Evolutionary conservation across 768 basidiomycete species (phyloP).

Genomic region (Obba rivulosa): DNA sequence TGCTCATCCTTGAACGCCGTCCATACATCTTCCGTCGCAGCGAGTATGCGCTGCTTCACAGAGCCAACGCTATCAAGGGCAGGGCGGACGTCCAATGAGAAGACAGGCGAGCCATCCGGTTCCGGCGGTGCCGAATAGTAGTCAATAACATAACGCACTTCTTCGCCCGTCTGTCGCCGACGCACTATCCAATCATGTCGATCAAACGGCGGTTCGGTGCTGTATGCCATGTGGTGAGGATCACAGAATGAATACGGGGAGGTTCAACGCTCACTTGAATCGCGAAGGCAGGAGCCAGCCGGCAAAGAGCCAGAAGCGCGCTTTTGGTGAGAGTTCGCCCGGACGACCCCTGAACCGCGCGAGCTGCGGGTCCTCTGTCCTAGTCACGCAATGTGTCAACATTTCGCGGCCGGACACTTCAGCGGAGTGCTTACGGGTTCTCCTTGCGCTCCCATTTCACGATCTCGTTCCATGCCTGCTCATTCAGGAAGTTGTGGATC

Average conservation of each 20-base stretch:
- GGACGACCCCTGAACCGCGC: conserved; percentile 86
- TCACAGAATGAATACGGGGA: not conserved
- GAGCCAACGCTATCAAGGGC: conserved; percentile 84
- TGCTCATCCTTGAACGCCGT: conserved; percentile 23
- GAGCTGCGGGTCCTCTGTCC: conserved; percentile 66
- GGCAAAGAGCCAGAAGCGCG: conserved; percentile 77
- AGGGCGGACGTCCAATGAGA: conserved; percentile 92
- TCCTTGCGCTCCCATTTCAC: conserved; percentile 82
- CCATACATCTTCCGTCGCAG: conserved; percentile 70
- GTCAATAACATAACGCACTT: conserved; percentile 95
- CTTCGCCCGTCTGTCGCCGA: conserved; percentile 70
- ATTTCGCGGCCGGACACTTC: not conserved
- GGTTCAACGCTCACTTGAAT: conserved; percentile 65
- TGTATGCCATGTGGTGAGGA: conserved; percentile 25
- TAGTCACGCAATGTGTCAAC: conserved; percentile 24
- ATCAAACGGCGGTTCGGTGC: conserved; percentile 91
- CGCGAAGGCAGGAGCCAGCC: conserved; percentile 85
- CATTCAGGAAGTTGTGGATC: conserved; percentile 97
- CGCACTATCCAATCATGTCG: conserved; percentile 93
- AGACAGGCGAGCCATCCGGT: conserved; percentile 88
- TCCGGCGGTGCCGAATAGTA: conserved; percentile 94
- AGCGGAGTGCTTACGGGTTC: conserved; percentile 43
- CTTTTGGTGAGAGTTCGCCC: conserved; percentile 92
- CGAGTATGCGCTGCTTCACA: conserved; percentile 58
- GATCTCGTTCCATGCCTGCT: conserved; percentile 94